Conservation (phyloP, 2,329 filamentous ascomycete species). For the Parafenestella ontariensis region DNA sequence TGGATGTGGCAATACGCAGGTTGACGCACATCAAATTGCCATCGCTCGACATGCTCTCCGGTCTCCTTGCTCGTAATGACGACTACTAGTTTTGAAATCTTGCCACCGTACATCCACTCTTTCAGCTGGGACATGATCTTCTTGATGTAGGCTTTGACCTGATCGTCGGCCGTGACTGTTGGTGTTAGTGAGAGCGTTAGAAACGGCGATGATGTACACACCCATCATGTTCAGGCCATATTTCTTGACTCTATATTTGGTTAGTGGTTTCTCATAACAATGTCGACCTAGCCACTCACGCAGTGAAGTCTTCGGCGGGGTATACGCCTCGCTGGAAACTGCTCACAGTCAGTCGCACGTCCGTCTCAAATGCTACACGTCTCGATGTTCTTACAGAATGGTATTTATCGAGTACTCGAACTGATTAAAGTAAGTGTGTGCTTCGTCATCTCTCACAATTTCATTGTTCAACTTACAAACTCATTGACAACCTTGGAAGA, state of each 20-base stretch:
- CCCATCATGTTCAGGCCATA: constrained; percentile 98
- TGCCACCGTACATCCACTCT: constrained; percentile 96
- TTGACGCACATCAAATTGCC: constrained; percentile 87
- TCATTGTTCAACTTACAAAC: constrained; percentile 71
- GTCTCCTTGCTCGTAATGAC: constrained; percentile 98
- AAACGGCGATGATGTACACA: constrained; percentile 46
- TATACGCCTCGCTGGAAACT: constrained; percentile 86
- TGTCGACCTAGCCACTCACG: constrained; percentile 61
- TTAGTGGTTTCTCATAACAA: constrained; percentile 16
- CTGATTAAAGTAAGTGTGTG: constrained; percentile 50
- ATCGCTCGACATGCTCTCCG: constrained; percentile 92
- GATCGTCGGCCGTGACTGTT: constrained; percentile 88
- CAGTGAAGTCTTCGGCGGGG: constrained; percentile 94
- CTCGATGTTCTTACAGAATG: constrained; percentile 71
- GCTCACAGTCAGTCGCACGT: constrained; percentile 20
- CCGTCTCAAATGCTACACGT: not conserved
- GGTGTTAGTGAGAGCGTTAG: constrained; percentile 19
- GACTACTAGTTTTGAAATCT: constrained; percentile 96
- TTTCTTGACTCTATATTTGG: constrained; percentile 78
- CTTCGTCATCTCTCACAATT: not conserved
- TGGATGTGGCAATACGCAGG: constrained; percentile 33
- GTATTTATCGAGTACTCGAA: constrained; percentile 99
- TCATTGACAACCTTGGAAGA: constrained; percentile 89
- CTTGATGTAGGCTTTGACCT: constrained; percentile 99
- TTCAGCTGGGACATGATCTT: constrained; percentile 98